Evolutionary conservation across 345 rosid genomes (phyloP).

Genomic region (Iberis pinnata): DNA sequence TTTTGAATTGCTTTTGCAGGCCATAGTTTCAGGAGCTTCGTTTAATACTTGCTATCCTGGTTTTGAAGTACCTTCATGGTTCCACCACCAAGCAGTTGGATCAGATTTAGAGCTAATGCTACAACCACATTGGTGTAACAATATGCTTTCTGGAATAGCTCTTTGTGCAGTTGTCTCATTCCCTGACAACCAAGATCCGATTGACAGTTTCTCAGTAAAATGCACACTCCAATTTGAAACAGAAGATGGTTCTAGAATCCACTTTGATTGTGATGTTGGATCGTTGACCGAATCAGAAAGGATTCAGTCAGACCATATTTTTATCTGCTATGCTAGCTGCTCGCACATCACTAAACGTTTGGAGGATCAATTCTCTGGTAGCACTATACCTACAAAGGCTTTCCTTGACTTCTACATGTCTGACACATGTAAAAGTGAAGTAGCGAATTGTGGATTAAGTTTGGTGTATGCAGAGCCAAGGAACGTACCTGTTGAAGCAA

Average conservation of each 20-base stretch:
- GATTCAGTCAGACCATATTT: constrained; percentile 11
- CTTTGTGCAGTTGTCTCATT: too few species aligned
- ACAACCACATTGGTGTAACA: too few species aligned
- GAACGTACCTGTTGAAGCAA: neutral
- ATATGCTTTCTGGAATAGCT: too few species aligned
- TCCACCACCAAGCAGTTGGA: too few species aligned
- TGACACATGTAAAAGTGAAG: neutral
- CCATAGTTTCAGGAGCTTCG: too few species aligned
- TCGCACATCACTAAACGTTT: neutral
- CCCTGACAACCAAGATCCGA: too few species aligned
- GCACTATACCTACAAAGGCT: constrained; percentile 6
- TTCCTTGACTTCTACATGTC: constrained; percentile 3
- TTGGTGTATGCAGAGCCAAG: constrained; percentile 3
- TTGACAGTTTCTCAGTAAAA: too few species aligned
- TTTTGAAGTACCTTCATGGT: too few species aligned
- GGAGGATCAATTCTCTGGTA: neutral
- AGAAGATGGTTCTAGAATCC: neutral
- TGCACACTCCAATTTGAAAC: neutral
- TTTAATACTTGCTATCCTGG: too few species aligned
- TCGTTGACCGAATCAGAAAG: neutral
- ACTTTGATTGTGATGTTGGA: constrained; percentile 16
- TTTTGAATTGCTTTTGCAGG: too few species aligned
- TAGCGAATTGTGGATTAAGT: constrained; percentile 10
- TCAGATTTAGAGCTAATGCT: too few species aligned
- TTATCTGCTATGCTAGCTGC: constrained; percentile 10